These are phyloP conservation scores for Chlorella ohadii DNA, from an alignment of 139 green algal genomes.

Conservation along the genomic window DNA sequence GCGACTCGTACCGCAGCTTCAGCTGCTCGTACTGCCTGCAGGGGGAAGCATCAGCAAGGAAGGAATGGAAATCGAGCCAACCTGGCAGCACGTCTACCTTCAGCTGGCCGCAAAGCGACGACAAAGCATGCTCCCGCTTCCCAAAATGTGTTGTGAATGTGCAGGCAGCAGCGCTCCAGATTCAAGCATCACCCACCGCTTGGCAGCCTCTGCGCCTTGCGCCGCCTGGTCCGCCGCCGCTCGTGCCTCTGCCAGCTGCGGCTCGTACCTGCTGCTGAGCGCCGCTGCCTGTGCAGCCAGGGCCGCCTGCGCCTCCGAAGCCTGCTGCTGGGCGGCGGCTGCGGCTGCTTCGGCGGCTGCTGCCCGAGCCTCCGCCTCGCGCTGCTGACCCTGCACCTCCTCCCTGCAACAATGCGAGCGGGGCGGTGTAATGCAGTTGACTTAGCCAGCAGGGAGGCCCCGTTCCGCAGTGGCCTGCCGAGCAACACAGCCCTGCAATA, in stretches of 20 bases:
- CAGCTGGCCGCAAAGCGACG: too few relatives aligned
- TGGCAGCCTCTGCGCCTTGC: slow-evolving; percentile 33
- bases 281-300: slow-evolving; percentile 4
- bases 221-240: slow-evolving; percentile 2
- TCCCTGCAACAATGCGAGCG: not conserved
- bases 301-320: slow-evolving; percentile 5
- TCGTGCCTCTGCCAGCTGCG: slow-evolving; percentile 25
- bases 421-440: too few relatives aligned
- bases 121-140: too few relatives aligned
- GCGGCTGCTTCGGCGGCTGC: slow-evolving; percentile 1
- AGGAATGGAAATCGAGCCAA: too few relatives aligned
- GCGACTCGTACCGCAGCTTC: slow-evolving; percentile 48
- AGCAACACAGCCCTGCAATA: not conserved
- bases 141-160: too few relatives aligned
- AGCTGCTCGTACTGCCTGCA: slow-evolving; percentile 42
- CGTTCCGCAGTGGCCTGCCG: too few relatives aligned
- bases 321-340: not conserved
- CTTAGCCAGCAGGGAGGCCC: too few relatives aligned
- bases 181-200: slow-evolving; percentile 25
- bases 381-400: slow-evolving; percentile 15
- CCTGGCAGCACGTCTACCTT: too few relatives aligned
- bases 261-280: slow-evolving; percentile 1
- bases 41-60: not conserved
- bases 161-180: too few relatives aligned
- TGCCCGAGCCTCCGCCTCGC: slow-evolving; percentile 36